These are phyloP conservation scores for Leccinum subtestaceum DNA, from an alignment of 768 basidiomycete species.

Conservation along the genomic window DNA sequence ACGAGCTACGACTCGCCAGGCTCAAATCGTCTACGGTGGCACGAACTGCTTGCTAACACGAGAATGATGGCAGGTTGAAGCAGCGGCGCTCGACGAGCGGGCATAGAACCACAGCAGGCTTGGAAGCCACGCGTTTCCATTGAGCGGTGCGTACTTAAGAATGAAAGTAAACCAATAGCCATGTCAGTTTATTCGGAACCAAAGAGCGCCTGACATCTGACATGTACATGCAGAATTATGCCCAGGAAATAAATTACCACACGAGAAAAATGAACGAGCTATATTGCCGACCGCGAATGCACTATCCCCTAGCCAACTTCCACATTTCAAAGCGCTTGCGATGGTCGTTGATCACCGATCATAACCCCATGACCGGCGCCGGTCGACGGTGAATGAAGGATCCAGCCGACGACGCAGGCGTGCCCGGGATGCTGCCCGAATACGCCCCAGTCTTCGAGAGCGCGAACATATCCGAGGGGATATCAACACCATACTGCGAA, in stretches of 20 bases:
- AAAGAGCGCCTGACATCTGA: not conserved
- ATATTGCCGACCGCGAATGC: not conserved
- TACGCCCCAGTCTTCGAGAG: conserved; percentile 45
- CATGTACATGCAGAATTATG: not conserved
- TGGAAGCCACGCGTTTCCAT: too few species aligned
- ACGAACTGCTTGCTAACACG: too few species aligned
- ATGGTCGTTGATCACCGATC: not conserved
- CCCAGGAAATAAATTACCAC: not conserved
- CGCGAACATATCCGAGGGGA: conserved; percentile 56
- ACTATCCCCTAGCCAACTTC: not conserved
- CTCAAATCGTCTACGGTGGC: too few species aligned
- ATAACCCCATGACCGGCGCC: not conserved
- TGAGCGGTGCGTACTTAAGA: too few species aligned
- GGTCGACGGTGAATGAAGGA: not conserved
- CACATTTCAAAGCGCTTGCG: not conserved
- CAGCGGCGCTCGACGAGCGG: too few species aligned
- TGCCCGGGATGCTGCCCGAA: conserved; percentile 39
- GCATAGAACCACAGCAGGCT: too few species aligned
- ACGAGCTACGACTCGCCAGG: too few species aligned
- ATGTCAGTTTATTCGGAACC: not conserved
- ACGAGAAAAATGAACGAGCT: not conserved
- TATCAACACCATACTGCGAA: conserved; percentile 65
- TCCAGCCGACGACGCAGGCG: conserved; percentile 23
- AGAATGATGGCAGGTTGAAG: too few species aligned
- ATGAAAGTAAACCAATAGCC: too few species aligned